Evolutionary conservation across 2,329 filamentous ascomycete species (phyloP).

Genomic region (Metarhizium sp.): DNA sequence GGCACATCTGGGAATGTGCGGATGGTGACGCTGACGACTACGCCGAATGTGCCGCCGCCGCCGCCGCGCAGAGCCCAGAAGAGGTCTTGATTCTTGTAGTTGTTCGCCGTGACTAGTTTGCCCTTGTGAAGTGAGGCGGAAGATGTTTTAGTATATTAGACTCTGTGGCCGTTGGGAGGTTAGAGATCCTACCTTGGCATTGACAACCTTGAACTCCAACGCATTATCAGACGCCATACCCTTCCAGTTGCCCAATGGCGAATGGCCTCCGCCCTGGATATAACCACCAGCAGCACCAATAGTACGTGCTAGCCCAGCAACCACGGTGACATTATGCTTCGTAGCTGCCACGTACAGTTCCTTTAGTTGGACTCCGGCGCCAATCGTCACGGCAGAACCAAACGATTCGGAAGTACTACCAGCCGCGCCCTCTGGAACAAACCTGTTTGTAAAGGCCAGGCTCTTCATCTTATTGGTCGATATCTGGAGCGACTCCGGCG

Average conservation of each 20-base stretch:
- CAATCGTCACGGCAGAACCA: slow-evolving; percentile 13
- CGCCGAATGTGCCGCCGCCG: slow-evolving; percentile 33
- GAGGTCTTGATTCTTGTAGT: slow-evolving; percentile 27
- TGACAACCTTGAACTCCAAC: slow-evolving; percentile 23
- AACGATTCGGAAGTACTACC: no score
- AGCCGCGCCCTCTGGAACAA: slow-evolving; percentile 3
- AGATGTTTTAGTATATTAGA: background rate
- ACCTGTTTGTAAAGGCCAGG: slow-evolving; percentile 17
- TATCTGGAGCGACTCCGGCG: slow-evolving; percentile 24
- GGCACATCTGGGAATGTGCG: slow-evolving; percentile 29
- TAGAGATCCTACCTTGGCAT: slow-evolving; percentile 18
- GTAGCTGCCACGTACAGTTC: slow-evolving; percentile 15
- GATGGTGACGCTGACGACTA: slow-evolving; percentile 32
- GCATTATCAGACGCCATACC: slow-evolving; percentile 27
- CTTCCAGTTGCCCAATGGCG: slow-evolving; percentile 19
- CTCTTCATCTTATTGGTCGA: slow-evolving; percentile 22
- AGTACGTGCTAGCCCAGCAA: slow-evolving; percentile 18
- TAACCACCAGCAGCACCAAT: slow-evolving; percentile 20
- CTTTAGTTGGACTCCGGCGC: slow-evolving; percentile 16
- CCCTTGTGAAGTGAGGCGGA: slow-evolving; percentile 9
- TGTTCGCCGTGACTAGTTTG: slow-evolving; percentile 20
- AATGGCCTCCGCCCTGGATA: slow-evolving; percentile 24
- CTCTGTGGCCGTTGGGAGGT: background rate
- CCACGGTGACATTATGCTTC: slow-evolving; percentile 13
- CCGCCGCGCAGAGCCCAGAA: slow-evolving; percentile 38